Evolutionary conservation across 2,329 filamentous ascomycete genomes (phyloP).

Genomic region (Trichothecium sympodiale): DNA sequence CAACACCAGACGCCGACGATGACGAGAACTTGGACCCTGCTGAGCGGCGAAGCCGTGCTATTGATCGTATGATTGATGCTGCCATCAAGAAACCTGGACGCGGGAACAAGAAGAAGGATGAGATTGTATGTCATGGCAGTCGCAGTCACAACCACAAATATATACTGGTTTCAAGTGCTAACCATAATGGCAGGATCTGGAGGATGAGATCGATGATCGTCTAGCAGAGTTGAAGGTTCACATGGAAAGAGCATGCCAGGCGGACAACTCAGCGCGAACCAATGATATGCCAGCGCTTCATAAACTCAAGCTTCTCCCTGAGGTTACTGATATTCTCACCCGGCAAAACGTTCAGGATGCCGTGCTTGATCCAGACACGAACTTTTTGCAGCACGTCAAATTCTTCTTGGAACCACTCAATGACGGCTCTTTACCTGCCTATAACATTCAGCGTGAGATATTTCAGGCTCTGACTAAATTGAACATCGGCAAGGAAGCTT

Average conservation of each 20-base stretch:
- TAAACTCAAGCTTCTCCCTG: slow-evolving; percentile 87
- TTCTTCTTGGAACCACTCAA: slow-evolving; percentile 96
- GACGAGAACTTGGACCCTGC: slow-evolving; percentile 75
- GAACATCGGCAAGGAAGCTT: slow-evolving; percentile 80
- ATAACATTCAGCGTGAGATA: slow-evolving; percentile 93
- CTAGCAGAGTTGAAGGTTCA: slow-evolving; percentile 77
- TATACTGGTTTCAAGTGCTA: background rate
- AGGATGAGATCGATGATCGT: slow-evolving; percentile 80
- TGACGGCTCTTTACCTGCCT: slow-evolving; percentile 87
- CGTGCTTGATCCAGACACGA: slow-evolving; percentile 87
- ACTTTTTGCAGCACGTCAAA: slow-evolving; percentile 86
- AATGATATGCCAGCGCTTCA: slow-evolving; percentile 73
- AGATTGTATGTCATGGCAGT: slow-evolving; percentile 54
- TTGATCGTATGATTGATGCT: slow-evolving; percentile 80
- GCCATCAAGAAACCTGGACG: slow-evolving; percentile 69
- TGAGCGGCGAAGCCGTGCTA: slow-evolving; percentile 70
- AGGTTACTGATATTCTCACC: slow-evolving; percentile 80
- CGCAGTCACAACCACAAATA: slow-evolving; percentile 12
- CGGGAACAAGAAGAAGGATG: slow-evolving; percentile 72
- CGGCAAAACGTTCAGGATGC: slow-evolving; percentile 77
- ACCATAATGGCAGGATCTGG: slow-evolving; percentile 55
- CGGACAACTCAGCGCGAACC: slow-evolving; percentile 73
- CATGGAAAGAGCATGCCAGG: slow-evolving; percentile 84
- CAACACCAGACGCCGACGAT: slow-evolving; percentile 50
- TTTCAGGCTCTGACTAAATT: slow-evolving; percentile 71